Base-by-base conservation (phyloP, 495 filamentous ascomycete species). In the Patellaria atrata region DNA sequence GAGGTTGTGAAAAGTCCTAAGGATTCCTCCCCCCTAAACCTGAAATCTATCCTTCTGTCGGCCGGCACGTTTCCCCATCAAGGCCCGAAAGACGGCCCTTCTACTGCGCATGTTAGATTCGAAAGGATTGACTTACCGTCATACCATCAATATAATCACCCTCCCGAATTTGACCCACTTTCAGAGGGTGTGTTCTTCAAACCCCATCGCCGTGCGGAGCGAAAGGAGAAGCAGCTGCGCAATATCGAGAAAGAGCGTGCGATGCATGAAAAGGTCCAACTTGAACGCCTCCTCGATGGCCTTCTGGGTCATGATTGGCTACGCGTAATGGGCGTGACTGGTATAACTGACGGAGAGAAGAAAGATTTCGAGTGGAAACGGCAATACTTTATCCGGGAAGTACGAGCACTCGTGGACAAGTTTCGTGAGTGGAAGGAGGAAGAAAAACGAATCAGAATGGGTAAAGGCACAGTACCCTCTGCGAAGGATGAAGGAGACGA, bases 221-320 rank as follows among this genome's bases (percentile, higher is more conserved):
- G 85, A n/a, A 67, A 79, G 47, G 89, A 99, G 57, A 92, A 87
- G 47, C 79, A 85, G 19, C 74, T 92, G 13, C 78, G 89, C 21
- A 96, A 96, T 50, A 79, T 87, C 24, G 91, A 96, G 52, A 83
- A 79, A 49, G 84, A 89, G 41, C 73, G 79, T 1, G 83, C 87
- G 2, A 80, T 87, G 57, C 85, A 94, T 64, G 84, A 96, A 50
- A 82, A 84, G 44, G 75, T 83, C 33, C 78, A 86, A 45, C 70
- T 94, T 23, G 80, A 89, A 34, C 70, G 85, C 5, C 63, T 94
- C 23, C 68, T 94, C 23, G 83, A 89, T 29, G 83, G 82, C 24
- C 67, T 99, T 3, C 75, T 79, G 50, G 75, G 86, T n/a, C 77
- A 73, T 23, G 89, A 94, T 51, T 99, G 89, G 89, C 62, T 94